Base-by-base conservation (phyloP, 495 filamentous ascomycete genomes). In the Hypoxylon trugodes region DNA sequence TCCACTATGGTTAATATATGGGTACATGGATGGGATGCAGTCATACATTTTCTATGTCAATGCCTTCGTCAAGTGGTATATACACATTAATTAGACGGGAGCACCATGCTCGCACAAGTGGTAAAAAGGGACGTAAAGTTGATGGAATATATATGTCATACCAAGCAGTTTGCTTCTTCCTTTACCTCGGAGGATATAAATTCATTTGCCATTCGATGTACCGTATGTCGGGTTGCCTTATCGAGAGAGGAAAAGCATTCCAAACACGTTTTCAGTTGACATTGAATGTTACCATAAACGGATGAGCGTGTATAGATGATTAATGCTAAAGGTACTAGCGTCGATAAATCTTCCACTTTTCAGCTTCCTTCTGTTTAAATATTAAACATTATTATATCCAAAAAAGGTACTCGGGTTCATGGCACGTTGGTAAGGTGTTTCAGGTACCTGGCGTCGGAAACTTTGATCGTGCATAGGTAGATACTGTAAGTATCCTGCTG, bases 201-300 rank as follows among this genome's bases (percentile, higher is more conserved):
- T 49, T 15, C 48, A 40, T 25, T 63, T 43, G 21, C 35, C 61
- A 22, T 48, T 9, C 6, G n/a, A 33, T 33, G 26, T 37, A 22
- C 38, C 40, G n/a, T 63, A 22, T 59, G 36, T 45, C 62, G 62
- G 62, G 57, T 61, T 66, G 57, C 63, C 50, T 40, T 57, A 66
- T 66, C 30, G 52, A 51, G 57, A 46, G 36, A 46, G 30, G n/a
- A n/a, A n/a, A 61, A 46, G 15, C 56, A 66, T 61, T 52, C 43
- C 38, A 66, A 59, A 46, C 63, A 66, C 63, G 63, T 66, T 66
- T 66, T 66, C 63, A 37, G 51, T 66, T 66, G 57, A 61, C 63
- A 66, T 66, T 53, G 51, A 60, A 66, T 66, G 63, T 52, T 41
- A 66, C 63, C 50, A 43, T 41, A 50, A 52, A 33, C 25, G 33